Percentiles rank a stretch among this genome's conserved stretches.
Evolutionary conservation across 2,329 filamentous ascomycete species (phyloP).

Genomic region (Ascochyta fabae): DNA sequence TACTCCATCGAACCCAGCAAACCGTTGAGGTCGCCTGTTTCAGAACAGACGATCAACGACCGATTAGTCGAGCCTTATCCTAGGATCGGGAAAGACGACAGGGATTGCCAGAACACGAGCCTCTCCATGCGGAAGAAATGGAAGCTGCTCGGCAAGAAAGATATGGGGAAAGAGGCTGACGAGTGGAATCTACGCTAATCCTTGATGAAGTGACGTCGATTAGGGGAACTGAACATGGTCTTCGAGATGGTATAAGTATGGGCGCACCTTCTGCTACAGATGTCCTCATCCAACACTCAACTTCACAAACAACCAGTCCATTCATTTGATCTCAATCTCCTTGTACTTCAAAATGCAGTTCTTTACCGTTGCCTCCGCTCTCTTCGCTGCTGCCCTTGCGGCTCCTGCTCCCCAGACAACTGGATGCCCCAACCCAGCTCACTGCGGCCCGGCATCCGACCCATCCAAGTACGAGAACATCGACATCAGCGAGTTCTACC

Average conservation of each 20-base stretch:
- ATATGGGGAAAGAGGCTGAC: conserved; percentile 6
- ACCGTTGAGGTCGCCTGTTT: conserved; percentile 1
- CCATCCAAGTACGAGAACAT: conserved; percentile 28
- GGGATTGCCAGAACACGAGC: background rate
- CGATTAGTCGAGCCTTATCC: background rate
- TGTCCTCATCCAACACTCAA: background rate
- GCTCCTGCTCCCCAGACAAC: conserved; percentile 27
- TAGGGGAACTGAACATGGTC: background rate
- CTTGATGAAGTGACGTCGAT: conserved; percentile 11
- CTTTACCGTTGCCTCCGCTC: conserved; percentile 26
- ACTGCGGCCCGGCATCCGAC: conserved; percentile 19
- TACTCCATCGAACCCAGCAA: background rate
- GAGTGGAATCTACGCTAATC: background rate
- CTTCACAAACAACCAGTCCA: background rate
- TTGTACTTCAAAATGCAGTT: conserved; percentile 25
- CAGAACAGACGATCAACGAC: background rate
- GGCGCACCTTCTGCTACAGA: background rate
- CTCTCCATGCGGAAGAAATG: background rate
- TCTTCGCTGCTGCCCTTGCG: conserved; percentile 27
- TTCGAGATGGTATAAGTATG: conserved; percentile 23
- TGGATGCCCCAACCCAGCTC: conserved; percentile 33
- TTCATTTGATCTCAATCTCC: background rate
- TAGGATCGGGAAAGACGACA: background rate
- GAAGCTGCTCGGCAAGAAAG: conserved; percentile 2
- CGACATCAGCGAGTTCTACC: conserved; percentile 25